Evolutionary conservation across 2,329 filamentous ascomycete genomes (phyloP), one percentile per base, ranked within the genome.

Genomic region (Aotearoamyces nothofagi): DNA sequence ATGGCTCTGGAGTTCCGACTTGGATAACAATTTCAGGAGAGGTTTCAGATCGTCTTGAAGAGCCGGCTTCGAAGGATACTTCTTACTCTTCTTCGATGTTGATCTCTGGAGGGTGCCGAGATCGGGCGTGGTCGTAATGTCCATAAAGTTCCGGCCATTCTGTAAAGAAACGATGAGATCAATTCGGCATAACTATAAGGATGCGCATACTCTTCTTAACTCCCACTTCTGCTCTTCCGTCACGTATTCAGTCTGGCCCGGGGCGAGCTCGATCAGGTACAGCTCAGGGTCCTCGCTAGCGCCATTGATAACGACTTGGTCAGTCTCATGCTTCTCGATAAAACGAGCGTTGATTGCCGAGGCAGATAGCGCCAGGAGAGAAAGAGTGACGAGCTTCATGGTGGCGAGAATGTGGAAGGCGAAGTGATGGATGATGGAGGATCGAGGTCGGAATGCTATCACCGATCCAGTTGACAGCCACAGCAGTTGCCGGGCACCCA

Each of bases 211-310:
- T 42, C 83, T 66, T 47, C 79, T 76, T 39, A 96, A 59, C 53
- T 77, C 74, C 84, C 87, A 94, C 57, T 96, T 98, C 58, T 94
- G 75, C 19, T 93, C 81, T 46, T 96, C 87, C 0, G 82, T 92
- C 17, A 94, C 77, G 79, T 81, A 90, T 62, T 67, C 61, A 14
- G 76, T 86, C 50, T 87, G 66, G 32, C 80, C 83, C 3, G 83
- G 83, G n/a, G 70, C 67, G 15, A 90, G 63, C 59, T 96, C 86
- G 38, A 98, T 74, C 26, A 92, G 63, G 52, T 68, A 90, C 42
- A 63, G 62, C 44, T 77, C 67, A 2, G 48, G 36, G 17, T 35
- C 36, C 41, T 53, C 41, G 34, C 39, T 44, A 9, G 46, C 28
- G 11, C 46, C 38, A 14, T 50, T 54, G 32, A 70, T 56, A 33